These are phyloP conservation scores for Globisporangium iwayamae DNA, from an alignment of 352 stramenopile genomes.

Conservation along the genomic window DNA sequence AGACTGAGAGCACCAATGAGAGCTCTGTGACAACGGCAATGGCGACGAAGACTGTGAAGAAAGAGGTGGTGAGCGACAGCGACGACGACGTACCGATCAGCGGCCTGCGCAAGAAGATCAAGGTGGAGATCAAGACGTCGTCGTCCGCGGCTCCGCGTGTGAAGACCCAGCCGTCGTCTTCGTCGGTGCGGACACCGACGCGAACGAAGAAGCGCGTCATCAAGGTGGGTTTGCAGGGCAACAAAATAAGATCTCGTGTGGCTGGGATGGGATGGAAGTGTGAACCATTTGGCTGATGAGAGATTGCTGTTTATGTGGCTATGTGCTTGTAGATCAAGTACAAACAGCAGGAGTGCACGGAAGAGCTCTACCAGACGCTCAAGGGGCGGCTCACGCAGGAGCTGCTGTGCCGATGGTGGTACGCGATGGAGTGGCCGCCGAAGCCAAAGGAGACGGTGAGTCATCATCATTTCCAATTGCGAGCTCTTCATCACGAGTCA, in stretches of 20 bases:
- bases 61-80: slow-evolving; percentile 45
- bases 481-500: not conserved
- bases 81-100: slow-evolving; percentile 77
- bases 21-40: not conserved
- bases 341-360: slow-evolving; percentile 81
- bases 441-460: slow-evolving; percentile 26
- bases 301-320: not conserved
- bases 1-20: slow-evolving; percentile 20
- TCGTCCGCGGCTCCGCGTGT: slow-evolving; percentile 18
- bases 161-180: slow-evolving; percentile 17
- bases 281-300: not conserved
- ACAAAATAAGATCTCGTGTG: slow-evolving; percentile 6
- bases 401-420: slow-evolving; percentile 85
- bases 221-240: slow-evolving; percentile 30
- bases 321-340: slow-evolving; percentile 54
- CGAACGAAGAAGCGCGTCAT: slow-evolving; percentile 58
- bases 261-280: not conserved
- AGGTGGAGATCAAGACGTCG: slow-evolving; percentile 29
- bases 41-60: slow-evolving; percentile 30
- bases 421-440: slow-evolving; percentile 75
- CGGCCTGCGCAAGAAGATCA: slow-evolving; percentile 61
- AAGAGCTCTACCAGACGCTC: slow-evolving; percentile 75
- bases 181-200: slow-evolving; percentile 9
- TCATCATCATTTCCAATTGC: not conserved
- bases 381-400: slow-evolving; percentile 76